phyloP scores from a whole-genome alignment of 176 grass and related monocot genomes.

The Oryza nivara region DNA sequence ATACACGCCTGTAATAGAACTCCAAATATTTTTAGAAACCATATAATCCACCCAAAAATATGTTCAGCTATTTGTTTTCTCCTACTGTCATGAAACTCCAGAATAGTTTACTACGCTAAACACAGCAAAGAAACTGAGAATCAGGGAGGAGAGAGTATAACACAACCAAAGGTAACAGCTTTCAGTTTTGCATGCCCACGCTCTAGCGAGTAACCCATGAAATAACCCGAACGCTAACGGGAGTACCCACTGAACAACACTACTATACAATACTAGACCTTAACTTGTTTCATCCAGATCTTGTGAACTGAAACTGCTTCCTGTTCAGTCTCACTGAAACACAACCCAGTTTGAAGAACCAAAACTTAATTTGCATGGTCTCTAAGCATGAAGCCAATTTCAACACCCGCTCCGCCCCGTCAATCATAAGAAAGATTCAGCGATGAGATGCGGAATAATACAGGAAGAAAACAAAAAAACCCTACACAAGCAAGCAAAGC shows the following conservation, averaged over 20 bases:
- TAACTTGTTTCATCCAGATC: background rate
- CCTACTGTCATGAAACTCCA: background rate
- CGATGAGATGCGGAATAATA: background rate
- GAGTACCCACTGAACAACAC: background rate
- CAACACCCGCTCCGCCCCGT: background rate
- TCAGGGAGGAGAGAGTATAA: background rate
- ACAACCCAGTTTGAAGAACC: background rate
- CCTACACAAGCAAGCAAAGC: slow-evolving; percentile 4
- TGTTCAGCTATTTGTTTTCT: background rate
- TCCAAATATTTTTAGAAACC: slow-evolving; percentile 1
- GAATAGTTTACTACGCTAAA: background rate
- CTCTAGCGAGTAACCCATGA: slow-evolving; percentile 32
- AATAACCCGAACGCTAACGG: slow-evolving; percentile 17
- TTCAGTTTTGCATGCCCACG: background rate
- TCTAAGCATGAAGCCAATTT: background rate
- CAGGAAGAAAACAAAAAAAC: slow-evolving; percentile 29
- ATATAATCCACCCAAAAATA: background rate
- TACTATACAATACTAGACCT: background rate
- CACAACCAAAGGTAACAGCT: background rate
- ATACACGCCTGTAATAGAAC: background rate
- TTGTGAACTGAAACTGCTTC: slow-evolving; percentile 8
- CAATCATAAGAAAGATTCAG: slow-evolving; percentile 34
- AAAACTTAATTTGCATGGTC: background rate
- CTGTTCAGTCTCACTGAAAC: background rate
- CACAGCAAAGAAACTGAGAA: background rate